Evolutionary conservation across 495 filamentous ascomycete genomes (phyloP).

Genomic region (Bryoglossum gracile): DNA sequence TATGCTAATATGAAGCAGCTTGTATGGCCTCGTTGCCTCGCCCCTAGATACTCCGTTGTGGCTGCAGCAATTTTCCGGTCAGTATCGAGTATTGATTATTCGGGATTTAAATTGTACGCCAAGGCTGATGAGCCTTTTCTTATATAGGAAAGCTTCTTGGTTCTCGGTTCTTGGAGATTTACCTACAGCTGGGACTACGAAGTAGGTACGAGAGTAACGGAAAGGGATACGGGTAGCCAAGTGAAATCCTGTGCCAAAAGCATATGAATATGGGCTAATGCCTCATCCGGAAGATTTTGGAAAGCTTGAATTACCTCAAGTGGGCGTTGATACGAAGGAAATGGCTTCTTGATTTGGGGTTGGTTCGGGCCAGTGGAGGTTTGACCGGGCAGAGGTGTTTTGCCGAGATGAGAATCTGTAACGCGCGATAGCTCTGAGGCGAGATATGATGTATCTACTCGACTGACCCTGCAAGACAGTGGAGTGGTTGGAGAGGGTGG

Average conservation of each 20-base stretch:
- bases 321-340: neutral
- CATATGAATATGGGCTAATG: constrained; percentile 4
- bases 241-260: neutral
- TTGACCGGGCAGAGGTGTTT: constrained; percentile 12
- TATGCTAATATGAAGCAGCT: constrained; percentile 6
- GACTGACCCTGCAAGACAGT: too few relatives aligned
- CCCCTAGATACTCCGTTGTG: constrained; percentile 1
- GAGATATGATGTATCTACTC: too few relatives aligned
- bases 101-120: neutral
- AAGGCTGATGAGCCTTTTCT: neutral
- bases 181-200: neutral
- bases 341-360: neutral
- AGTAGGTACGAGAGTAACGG: neutral
- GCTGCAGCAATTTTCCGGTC: neutral
- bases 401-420: constrained; percentile 11
- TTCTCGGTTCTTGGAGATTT: too few relatives aligned
- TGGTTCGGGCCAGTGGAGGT: constrained; percentile 17
- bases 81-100: neutral
- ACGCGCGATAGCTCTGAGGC: too few relatives aligned
- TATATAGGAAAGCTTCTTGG: too few relatives aligned
- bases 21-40: neutral
- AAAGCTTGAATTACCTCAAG: neutral
- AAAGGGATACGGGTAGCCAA: neutral
- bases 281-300: neutral
- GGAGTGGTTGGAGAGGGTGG: neutral